Percentiles rank a stretch among this genome's conserved stretches.
Conservation (phyloP, 2,329 filamentous ascomycete species). For the Talaromyces atroroseus region DNA sequence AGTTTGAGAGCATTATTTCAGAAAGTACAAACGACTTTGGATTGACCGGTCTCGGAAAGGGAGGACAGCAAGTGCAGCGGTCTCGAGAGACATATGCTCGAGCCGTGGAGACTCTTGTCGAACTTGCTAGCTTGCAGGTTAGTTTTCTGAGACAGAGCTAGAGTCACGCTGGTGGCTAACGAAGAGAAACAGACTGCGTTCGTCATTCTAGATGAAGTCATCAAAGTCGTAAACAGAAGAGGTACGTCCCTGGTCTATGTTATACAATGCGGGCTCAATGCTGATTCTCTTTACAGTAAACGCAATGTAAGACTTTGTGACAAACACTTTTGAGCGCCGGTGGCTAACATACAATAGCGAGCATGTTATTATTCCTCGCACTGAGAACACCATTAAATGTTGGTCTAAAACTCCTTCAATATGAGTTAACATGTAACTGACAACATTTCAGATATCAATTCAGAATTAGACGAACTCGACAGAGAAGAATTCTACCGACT, state of each 20-base stretch:
- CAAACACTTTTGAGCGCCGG: background rate
- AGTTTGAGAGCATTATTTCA: constrained; percentile 84
- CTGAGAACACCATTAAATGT: constrained; percentile 99
- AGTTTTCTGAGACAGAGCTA: constrained; percentile 9
- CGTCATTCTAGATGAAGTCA: constrained; percentile 95
- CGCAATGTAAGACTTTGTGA: constrained; percentile 65
- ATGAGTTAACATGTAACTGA: background rate
- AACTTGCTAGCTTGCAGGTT: constrained; percentile 84
- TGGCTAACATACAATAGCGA: constrained; percentile 30
- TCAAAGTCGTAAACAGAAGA: constrained; percentile 97
- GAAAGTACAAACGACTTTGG: constrained; percentile 95
- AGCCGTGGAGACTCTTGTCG: constrained; percentile 91
- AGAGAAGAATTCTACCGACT: constrained; percentile 96
- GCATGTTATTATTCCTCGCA: constrained; percentile 85
- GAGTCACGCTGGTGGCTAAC: background rate
- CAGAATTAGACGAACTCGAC: constrained; percentile 93
- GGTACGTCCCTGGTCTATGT: constrained; percentile 46
- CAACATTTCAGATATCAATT: constrained; percentile 73
- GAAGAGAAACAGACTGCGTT: constrained; percentile 67
- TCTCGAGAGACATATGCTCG: constrained; percentile 94
- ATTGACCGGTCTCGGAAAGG: constrained; percentile 90
- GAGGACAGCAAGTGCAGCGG: constrained; percentile 91
- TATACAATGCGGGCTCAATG: background rate
- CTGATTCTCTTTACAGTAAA: constrained; percentile 59
- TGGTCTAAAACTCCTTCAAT: constrained; percentile 25